Evolutionary conservation across 305 asterid genomes (phyloP).

Genomic region (Fraxinus dipetala): DNA sequence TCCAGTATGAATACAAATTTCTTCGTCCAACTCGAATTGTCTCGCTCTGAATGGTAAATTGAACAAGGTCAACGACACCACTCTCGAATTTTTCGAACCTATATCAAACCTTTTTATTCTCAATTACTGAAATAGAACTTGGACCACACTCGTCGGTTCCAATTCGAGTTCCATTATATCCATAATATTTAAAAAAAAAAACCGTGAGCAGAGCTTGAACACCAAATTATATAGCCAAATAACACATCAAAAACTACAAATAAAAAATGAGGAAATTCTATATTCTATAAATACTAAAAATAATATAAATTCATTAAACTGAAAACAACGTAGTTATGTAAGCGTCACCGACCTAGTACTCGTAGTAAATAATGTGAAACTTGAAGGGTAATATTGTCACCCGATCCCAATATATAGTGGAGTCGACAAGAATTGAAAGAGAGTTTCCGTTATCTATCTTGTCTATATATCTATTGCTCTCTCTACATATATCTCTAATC

Average conservation of each 20-base stretch:
- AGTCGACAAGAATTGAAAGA: slow-evolving; percentile 16
- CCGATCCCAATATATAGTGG: background rate
- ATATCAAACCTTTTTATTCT: no score
- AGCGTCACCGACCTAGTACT: background rate
- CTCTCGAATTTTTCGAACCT: background rate
- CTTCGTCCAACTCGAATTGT: background rate
- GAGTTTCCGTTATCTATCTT: slow-evolving; percentile 36
- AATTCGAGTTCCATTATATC: background rate
- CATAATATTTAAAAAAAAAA: no score
- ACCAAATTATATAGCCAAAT: background rate
- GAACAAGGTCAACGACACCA: background rate
- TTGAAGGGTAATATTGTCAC: slow-evolving; percentile 23
- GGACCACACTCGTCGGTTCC: background rate
- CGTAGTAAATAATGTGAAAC: background rate
- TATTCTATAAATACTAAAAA: no score
- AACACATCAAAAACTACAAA: background rate
- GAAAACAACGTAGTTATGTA: background rate
- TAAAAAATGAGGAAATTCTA: background rate
- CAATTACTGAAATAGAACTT: no score
- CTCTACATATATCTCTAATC: background rate
- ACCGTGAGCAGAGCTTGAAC: background rate
- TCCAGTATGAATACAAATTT: background rate
- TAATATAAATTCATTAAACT: no score
- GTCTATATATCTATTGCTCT: background rate
- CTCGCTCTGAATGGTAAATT: background rate